These are phyloP conservation scores for Pythium plurisporium DNA, from an alignment of 352 stramenopile genomes.

Conservation along the genomic window DNA sequence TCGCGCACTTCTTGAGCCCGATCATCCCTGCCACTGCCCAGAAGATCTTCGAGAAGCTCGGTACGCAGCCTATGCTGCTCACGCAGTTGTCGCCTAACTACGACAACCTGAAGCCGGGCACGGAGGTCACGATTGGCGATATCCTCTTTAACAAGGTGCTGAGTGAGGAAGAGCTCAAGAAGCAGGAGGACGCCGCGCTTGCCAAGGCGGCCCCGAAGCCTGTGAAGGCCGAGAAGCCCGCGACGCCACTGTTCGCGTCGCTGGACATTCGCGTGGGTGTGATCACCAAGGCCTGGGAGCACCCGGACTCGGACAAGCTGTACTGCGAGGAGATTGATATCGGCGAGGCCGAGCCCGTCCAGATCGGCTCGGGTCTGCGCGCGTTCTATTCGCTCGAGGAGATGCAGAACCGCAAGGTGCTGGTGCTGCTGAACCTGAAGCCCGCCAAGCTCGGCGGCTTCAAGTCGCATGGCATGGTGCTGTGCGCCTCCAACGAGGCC, in stretches of 20 bases:
- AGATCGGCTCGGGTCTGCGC: conserved; percentile 94
- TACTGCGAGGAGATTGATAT: conserved; percentile 99
- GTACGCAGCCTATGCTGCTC: conserved; percentile 72
- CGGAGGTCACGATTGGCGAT: conserved; percentile 87
- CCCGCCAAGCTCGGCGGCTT: conserved; percentile 95
- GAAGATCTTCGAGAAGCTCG: conserved; percentile 95
- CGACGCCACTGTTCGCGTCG: conserved; percentile 67
- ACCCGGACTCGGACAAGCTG: conserved; percentile 91
- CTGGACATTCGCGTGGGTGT: conserved; percentile 80
- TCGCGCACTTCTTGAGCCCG: conserved; percentile 94
- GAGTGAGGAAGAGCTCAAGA: conserved; percentile 69
- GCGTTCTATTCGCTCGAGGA: conserved; percentile 94
- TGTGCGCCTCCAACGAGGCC: conserved; percentile 89
- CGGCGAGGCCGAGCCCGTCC: conserved; percentile 90
- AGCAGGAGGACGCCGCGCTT: conserved; percentile 44
- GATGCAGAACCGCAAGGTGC: conserved; percentile 92
- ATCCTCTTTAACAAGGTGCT: conserved; percentile 95
- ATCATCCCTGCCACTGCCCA: conserved; percentile 90
- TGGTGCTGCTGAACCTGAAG: conserved; percentile 99
- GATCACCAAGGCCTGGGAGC: conserved; percentile 79
- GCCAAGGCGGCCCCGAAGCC: conserved; percentile 35
- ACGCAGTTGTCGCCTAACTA: conserved; percentile 77
- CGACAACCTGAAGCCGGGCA: conserved; percentile 91
- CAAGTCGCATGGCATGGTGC: conserved; percentile 96
- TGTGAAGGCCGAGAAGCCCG: conserved; percentile 70